A percentile compares a stretch with the other conserved stretches of the same genome.
Evolutionary conservation across 75 land plant genomes (phyloP).

Genomic region (Isoetes taiwanensis): DNA sequence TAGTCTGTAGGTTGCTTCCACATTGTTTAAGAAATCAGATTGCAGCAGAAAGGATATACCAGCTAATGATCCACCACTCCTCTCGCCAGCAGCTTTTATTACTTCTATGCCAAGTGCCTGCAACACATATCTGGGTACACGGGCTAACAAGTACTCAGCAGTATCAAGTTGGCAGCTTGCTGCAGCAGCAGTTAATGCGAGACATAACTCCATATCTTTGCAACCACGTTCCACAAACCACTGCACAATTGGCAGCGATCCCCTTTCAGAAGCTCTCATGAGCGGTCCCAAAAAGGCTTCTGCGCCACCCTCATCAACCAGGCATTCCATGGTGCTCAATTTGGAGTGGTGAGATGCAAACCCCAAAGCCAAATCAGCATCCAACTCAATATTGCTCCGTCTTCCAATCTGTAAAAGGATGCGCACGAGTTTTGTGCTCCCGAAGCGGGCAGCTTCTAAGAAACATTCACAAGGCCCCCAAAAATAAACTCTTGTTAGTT

Average conservation of each 20-base stretch:
- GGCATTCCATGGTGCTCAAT: conserved; percentile 1
- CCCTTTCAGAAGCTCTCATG: conserved; percentile 5
- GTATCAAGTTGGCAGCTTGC: neutral
- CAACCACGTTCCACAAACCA: conserved; percentile 7
- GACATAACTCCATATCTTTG: conserved; percentile 1
- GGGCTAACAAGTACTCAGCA: neutral
- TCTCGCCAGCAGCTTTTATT: neutral
- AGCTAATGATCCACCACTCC: neutral
- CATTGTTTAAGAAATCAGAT: conserved; percentile 4
- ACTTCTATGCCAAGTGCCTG: neutral
- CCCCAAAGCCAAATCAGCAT: neutral
- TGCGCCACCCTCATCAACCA: neutral
- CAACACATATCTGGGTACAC: conserved; percentile 5
- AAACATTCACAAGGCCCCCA: no score
- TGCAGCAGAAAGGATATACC: neutral
- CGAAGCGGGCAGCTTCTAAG: neutral
- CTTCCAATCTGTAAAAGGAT: conserved; percentile 6
- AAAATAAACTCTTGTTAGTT: no score
- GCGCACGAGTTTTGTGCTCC: neutral
- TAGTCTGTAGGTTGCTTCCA: conserved; percentile 2
- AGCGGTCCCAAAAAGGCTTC: neutral
- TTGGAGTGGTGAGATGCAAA: conserved; percentile 6
- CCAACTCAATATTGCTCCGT: conserved; percentile 2
- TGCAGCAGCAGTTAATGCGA: neutral
- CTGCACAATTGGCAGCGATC: neutral